phyloP scores from a whole-genome alignment of 2,329 filamentous ascomycete species.

The Sclerotinia glacialis region DNA sequence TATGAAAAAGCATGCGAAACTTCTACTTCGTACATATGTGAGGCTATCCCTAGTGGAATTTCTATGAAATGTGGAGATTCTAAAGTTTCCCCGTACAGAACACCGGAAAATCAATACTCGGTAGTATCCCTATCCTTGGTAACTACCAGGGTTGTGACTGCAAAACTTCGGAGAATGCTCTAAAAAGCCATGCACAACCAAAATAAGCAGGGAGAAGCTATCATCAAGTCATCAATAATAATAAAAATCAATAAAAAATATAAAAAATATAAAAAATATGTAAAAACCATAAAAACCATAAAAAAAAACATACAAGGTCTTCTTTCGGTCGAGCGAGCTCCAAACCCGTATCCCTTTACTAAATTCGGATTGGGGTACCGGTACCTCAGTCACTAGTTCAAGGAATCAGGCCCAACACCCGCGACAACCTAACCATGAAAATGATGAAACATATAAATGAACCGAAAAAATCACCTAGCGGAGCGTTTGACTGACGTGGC shows the following conservation, averaged over 20 bases:
- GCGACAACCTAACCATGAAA: slow-evolving; percentile 12
- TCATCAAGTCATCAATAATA: too few relatives aligned
- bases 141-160: not conserved
- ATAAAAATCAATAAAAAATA: too few relatives aligned
- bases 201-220: too few relatives aligned
- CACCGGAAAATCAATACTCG: not conserved
- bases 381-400: not conserved
- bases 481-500: slow-evolving; percentile 15
- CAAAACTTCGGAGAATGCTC: too few relatives aligned
- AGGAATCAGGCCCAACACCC: slow-evolving; percentile 5
- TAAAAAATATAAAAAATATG: too few relatives aligned
- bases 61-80: slow-evolving; percentile 16
- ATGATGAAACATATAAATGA: slow-evolving; percentile 7
- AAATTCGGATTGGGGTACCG: slow-evolving; percentile 1
- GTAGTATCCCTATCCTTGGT: slow-evolving; percentile 18
- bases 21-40: not conserved
- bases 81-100: slow-evolving; percentile 13
- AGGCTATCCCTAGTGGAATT: not conserved
- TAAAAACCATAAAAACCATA: too few relatives aligned
- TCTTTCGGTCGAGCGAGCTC: not conserved
- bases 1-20: not conserved
- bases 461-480: not conserved
- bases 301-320: not conserved
- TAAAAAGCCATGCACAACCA: too few relatives aligned
- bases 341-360: not conserved